Percentiles rank a stretch among this genome's conserved stretches.
phyloP scores from a whole-genome alignment of 2,329 filamentous ascomycete species.

The Thielaviopsis populi region DNA sequence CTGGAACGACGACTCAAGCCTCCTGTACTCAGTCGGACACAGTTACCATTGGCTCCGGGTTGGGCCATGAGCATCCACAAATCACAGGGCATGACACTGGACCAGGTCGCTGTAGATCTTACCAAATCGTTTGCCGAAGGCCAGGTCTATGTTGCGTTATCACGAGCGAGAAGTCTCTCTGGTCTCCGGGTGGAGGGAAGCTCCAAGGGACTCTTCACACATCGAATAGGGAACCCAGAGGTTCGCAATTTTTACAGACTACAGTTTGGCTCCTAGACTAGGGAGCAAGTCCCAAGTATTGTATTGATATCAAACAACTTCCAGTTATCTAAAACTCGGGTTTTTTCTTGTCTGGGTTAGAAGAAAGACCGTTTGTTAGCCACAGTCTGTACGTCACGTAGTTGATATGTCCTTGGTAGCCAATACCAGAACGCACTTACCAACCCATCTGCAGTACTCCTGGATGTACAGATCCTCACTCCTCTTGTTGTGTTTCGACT shows the following conservation, averaged over 20 bases:
- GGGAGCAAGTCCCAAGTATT: neutral
- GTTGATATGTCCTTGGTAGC: neutral
- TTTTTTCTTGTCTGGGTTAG: neutral
- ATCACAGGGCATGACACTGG: neutral
- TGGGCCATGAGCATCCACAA: constrained; percentile 1
- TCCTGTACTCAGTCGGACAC: neutral
- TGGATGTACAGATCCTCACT: neutral
- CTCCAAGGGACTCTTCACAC: neutral
- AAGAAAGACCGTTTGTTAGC: neutral
- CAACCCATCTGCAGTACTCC: constrained; percentile 3
- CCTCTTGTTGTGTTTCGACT: neutral
- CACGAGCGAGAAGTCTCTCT: neutral
- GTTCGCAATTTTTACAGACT: neutral
- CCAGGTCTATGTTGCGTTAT: neutral
- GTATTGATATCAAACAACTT: neutral
- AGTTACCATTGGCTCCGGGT: neutral
- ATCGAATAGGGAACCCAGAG: neutral
- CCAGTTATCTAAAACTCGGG: neutral
- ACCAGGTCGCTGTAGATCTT: neutral
- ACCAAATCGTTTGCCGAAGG: neutral
- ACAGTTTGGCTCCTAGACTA: neutral
- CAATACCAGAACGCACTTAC: neutral
- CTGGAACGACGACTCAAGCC: neutral
- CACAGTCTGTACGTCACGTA: neutral
- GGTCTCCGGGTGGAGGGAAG: neutral